Conservation (phyloP, 1,139 yeast genomes). For the Candida tetrigidarum region DNA sequence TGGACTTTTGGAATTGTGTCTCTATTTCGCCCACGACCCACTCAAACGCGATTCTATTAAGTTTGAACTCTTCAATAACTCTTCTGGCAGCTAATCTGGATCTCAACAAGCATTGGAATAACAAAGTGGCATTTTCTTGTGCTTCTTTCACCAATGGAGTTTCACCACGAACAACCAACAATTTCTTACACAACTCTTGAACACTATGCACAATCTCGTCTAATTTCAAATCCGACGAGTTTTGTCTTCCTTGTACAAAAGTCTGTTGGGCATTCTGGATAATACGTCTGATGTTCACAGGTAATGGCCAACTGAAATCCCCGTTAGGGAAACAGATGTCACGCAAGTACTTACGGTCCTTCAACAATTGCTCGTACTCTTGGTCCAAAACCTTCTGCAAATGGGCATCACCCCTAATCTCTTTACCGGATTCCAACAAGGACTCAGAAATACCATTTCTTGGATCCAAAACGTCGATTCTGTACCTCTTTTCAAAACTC, state of each 20-base stretch:
- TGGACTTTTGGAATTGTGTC: conserved; percentile 88
- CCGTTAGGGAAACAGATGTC: conserved; percentile 85
- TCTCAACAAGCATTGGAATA: conserved; percentile 90
- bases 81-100: conserved; percentile 92
- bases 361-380: conserved; percentile 76
- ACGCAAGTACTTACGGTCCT: conserved; percentile 82
- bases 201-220: conserved; percentile 80
- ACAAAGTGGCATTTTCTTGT: conserved; percentile 86
- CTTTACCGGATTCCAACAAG: conserved; percentile 85
- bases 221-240: conserved; percentile 87
- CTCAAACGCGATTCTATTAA: conserved; percentile 85
- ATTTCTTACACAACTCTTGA: conserved; percentile 64
- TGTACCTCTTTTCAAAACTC: conserved; percentile 81
- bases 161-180: conserved; percentile 84
- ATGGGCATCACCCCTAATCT: conserved; percentile 87
- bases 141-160: conserved; percentile 79
- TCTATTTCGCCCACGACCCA: conserved; percentile 97
- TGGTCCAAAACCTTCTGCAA: conserved; percentile 80
- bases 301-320: conserved; percentile 97
- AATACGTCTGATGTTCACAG: conserved; percentile 96
- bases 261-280: conserved; percentile 97
- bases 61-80: conserved; percentile 86
- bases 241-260: conserved; percentile 89
- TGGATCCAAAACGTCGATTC: conserved; percentile 84
- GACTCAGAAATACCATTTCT: conserved; percentile 67